Evolutionary conservation across 148 eudicot genomes (phyloP), one percentile per base, ranked within the genome.

Genomic region (Amaranthus palmeri): DNA sequence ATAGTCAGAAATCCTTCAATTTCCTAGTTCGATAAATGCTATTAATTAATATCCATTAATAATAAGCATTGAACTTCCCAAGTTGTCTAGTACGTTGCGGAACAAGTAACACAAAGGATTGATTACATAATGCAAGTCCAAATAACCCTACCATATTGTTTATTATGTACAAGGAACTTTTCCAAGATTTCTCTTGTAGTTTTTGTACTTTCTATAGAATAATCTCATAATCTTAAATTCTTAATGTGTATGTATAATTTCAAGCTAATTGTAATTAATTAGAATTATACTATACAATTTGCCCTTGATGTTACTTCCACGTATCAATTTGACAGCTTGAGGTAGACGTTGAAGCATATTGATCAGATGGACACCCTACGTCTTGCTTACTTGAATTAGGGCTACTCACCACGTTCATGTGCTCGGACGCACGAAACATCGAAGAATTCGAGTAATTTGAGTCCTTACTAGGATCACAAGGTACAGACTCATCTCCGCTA

Each of bases 261-360:
- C 70, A 78, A 42, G 66, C 74, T 74, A 79, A 70, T 74, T 74
- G 65, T 59, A 53, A 54, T 42, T 67, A 63, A 64, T 74, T 68
- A 74, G 67, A 15, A 64, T 25, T 50, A 41, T 78, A 54, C 48
- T 74, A 25, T 25, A 25, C 36, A 25, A 25, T 25, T 0, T 25
- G 0, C 1, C 41, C 51, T 14, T 55, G 43, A 36, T 25, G 36
- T 84, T 79, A 87, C 78, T 85, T 89, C 91, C 91, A 87, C 74
- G 85, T 83, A 67, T 89, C 88, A 78, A 87, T 81, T 61, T 79
- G 88, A 79, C 85, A 84, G 81, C 81, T 78, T 3, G 87, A 78
- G 74, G 70, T 78, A 36, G 88, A 81, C 2, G 87, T 60, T 12
- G 88, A 82, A 36, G 80, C 86, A 77, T 73, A 82, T 41, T 65